Evolutionary conservation across 495 filamentous ascomycete genomes (phyloP), one percentile per base, ranked within the genome.

Genomic region (Podospora anserina): DNA sequence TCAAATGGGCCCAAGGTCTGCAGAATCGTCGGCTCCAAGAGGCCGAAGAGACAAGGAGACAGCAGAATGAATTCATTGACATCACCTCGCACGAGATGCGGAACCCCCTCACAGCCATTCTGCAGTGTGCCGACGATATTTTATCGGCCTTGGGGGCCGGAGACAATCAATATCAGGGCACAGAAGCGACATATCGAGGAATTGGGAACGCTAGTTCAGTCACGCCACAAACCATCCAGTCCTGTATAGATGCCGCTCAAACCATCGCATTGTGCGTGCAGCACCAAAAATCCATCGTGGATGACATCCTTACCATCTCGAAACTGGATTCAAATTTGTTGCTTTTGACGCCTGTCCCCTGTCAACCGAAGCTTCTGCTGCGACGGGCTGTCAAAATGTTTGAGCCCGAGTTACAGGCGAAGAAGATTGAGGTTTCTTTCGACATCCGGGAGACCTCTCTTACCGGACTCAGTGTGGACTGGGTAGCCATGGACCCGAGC

Each of bases 51-150:
- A 84, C 79, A 20, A 86, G 87, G 66, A 75, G 79, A 27, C 84
- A 86, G 64, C 87, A 88, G 65, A 86, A 92, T 70, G 88, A 87
- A 53, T 92, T 92, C 72, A 91, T 92, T 73, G 89, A 91, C 75
- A 92, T 90, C 76, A 90, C 88, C 49, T 89, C 86, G 39, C 90
- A 92, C 72, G 90, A 93, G 71, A 89, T 92, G 72, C 83, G 90
- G 4, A 92, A 92, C 67, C 90, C 90, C 4, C 78, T 92, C 1
- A 87, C 83, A 28, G 90, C 90, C 0, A 89, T 92, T 27, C 73
- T 91, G 44, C 88, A 91, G 69, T 91, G 88, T 71, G 86, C 88
- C 7, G 90, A 92, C 71, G 86, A 89, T 71, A 90, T 92, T 28
- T 71, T 82, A 4, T 82, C 77, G 0, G 80, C 82, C 2, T 66